Evolutionary conservation across 495 filamentous ascomycete genomes (phyloP).

Genomic region (Platismatia glauca): DNA sequence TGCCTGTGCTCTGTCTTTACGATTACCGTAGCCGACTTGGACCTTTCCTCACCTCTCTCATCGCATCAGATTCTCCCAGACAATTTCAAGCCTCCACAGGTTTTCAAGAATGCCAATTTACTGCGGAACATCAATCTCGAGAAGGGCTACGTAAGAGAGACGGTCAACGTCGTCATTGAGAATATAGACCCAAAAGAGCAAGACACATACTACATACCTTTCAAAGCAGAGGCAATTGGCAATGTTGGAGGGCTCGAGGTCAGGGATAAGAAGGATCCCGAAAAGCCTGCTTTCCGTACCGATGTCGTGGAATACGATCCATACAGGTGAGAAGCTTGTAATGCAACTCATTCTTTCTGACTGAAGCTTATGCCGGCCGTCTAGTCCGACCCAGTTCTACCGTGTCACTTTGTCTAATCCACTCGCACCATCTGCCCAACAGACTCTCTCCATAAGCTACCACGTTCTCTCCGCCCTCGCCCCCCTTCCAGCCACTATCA

Average conservation of each 20-base stretch:
- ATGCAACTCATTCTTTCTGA: constrained; percentile 27
- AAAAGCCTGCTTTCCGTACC: constrained; percentile 55
- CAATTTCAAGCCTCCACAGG: constrained; percentile 76
- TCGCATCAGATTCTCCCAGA: constrained; percentile 49
- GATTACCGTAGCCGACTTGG: constrained; percentile 29
- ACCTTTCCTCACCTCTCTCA: constrained; percentile 29
- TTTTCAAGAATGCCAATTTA: constrained; percentile 85
- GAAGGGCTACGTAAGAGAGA: constrained; percentile 81
- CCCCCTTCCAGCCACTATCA: constrained; percentile 72
- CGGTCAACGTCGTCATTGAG: constrained; percentile 87
- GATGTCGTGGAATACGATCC: constrained; percentile 56
- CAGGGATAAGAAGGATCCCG: constrained; percentile 73
- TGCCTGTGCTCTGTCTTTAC: constrained; percentile 26
- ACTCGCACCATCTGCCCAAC: constrained; percentile 63
- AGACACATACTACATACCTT: constrained; percentile 79
- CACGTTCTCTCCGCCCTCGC: constrained; percentile 61
- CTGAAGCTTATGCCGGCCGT: constrained; percentile 16
- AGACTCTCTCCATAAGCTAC: constrained; percentile 81
- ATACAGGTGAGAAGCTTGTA: constrained; percentile 42
- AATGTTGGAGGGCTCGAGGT: constrained; percentile 82
- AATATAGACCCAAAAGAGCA: constrained; percentile 72
- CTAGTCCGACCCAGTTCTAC: constrained; percentile 74
- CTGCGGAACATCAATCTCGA: constrained; percentile 86
- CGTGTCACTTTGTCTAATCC: constrained; percentile 66
- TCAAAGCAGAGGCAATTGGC: constrained; percentile 62